Percentiles rank a stretch among this genome's conserved stretches.
phyloP scores from a whole-genome alignment of 306 rosid species.

The Lagenaria siceraria region DNA sequence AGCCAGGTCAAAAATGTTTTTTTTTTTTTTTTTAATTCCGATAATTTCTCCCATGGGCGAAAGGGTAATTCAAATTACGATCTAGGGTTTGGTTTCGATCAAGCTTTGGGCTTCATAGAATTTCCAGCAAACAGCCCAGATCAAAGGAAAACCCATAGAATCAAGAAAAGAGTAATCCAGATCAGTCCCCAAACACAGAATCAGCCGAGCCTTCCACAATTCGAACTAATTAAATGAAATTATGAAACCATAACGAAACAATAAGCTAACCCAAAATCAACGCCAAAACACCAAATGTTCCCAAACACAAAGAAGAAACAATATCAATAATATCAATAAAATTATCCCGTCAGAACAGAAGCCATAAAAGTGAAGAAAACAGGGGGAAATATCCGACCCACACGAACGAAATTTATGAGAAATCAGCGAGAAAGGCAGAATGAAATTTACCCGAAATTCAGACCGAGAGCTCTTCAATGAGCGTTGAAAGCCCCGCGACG shows the following conservation, averaged over 20 bases:
- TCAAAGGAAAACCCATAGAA: conserved; percentile 12
- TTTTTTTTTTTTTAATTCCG: neutral
- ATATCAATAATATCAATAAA: neutral
- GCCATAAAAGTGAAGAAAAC: neutral
- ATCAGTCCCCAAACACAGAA: neutral
- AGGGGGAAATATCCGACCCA: neutral
- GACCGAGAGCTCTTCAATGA: neutral
- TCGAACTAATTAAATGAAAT: neutral
- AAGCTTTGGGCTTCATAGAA: conserved; percentile 12
- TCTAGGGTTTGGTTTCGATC: conserved; percentile 14
- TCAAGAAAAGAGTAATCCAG: neutral
- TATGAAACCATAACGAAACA: neutral
- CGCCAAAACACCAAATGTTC: neutral
- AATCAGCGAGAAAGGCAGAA: neutral
- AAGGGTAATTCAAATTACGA: neutral
- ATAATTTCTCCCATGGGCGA: neutral
- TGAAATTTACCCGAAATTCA: neutral
- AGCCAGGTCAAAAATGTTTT: neutral
- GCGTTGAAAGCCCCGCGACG: conserved; percentile 22
- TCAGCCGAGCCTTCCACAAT: neutral
- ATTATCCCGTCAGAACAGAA: neutral
- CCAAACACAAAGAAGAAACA: neutral
- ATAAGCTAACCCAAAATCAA: neutral
- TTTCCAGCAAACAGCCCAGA: conserved; percentile 18
- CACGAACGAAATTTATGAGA: neutral